Percentiles rank a stretch among this genome's conserved stretches.
Conservation (phyloP, 208 protist species). For the Herpetomonas tarakana region DNA sequence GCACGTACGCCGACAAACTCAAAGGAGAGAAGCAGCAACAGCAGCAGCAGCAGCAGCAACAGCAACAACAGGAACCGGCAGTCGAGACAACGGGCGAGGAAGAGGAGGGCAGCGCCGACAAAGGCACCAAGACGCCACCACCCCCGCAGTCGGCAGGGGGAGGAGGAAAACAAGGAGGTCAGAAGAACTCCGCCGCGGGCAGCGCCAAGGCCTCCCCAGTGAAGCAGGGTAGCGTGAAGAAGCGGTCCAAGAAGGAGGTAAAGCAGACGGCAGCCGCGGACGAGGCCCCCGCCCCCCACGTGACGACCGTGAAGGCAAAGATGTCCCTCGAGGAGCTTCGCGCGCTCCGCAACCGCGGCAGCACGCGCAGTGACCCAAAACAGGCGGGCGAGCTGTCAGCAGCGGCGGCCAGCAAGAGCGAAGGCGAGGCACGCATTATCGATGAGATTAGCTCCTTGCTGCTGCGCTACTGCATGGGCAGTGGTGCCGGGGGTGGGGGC, state of each 20-base stretch:
- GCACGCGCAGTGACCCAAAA: neutral
- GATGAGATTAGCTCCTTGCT: constrained; percentile 57
- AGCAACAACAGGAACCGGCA: too few species aligned
- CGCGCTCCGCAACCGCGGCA: constrained; percentile 33
- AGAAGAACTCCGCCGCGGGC: neutral
- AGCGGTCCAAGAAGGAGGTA: constrained; percentile 19
- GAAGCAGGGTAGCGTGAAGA: constrained; percentile 20
- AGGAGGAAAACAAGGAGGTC: neutral
- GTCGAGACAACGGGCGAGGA: neutral
- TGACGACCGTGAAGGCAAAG: constrained; percentile 36
- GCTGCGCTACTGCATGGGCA: constrained; percentile 39
- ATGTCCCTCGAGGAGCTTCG: constrained; percentile 39
- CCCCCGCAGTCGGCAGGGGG: neutral
- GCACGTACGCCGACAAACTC: neutral
- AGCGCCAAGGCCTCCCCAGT: constrained; percentile 7
- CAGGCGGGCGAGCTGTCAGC: neutral
- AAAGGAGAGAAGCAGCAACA: neutral
- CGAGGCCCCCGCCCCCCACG: constrained; percentile 7
- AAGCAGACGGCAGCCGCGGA: constrained; percentile 11
- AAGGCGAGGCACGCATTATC: constrained; percentile 18
- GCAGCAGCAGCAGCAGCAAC: too few species aligned
- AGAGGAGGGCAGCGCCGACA: neutral
- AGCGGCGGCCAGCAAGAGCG: neutral
- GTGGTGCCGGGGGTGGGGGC: neutral
- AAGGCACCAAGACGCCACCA: constrained; percentile 1